A percentile compares a stretch with the other conserved stretches of the same genome.
Evolutionary conservation across 495 filamentous ascomycete genomes (phyloP).

Genomic region (Penicillium salamii): DNA sequence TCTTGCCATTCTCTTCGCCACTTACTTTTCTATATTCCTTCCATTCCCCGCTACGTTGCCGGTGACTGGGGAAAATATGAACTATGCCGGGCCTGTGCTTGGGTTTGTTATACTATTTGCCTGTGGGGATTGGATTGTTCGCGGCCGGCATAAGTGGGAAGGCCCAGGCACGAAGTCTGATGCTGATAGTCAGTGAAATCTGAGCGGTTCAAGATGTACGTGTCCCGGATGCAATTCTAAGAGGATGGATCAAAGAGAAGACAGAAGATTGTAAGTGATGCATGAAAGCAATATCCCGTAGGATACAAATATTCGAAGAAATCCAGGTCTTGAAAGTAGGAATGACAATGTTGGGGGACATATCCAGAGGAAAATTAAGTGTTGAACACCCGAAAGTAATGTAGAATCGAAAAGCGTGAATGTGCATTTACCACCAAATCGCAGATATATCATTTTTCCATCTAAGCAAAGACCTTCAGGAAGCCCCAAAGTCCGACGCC

Average conservation of each 20-base stretch:
- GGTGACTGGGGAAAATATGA: slow-evolving; percentile 42
- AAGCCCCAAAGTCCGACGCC: slow-evolving; percentile 91
- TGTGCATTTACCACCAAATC: slow-evolving; percentile 1
- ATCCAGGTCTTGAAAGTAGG: no score
- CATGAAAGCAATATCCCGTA: no score
- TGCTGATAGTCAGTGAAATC: no score
- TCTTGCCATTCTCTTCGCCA: slow-evolving; percentile 36
- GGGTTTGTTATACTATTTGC: slow-evolving; percentile 38
- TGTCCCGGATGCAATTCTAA: no score
- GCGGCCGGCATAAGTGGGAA: slow-evolving; percentile 34
- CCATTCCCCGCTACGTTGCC: slow-evolving; percentile 43
- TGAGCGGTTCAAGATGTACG: no score
- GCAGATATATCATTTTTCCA: neutral
- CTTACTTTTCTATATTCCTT: slow-evolving; percentile 42
- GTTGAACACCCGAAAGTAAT: slow-evolving; percentile 1
- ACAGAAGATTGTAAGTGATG: no score
- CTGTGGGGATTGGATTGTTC: slow-evolving; percentile 36
- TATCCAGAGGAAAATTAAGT: slow-evolving; percentile 3
- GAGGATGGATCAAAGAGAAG: neutral
- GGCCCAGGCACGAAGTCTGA: no score
- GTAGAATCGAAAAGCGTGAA: neutral
- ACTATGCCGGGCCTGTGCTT: slow-evolving; percentile 44
- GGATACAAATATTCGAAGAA: no score
- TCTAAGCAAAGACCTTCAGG: slow-evolving; percentile 78
- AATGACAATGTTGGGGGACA: neutral